Conservation (phyloP, 1,284 basidiomycete species). For the Microbotryum saponariae region DNA sequence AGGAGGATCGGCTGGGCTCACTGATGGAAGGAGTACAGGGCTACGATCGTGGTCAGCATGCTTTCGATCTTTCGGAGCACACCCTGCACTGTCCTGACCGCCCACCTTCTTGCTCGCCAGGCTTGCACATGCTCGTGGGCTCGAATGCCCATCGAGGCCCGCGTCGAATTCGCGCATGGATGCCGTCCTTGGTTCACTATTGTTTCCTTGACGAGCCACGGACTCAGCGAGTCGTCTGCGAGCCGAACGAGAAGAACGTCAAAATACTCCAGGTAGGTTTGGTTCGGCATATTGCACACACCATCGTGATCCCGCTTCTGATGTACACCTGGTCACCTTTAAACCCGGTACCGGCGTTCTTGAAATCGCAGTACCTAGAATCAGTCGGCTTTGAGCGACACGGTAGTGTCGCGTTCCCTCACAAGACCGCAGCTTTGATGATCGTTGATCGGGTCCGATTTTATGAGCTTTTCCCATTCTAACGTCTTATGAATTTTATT, state of each 20-base stretch:
- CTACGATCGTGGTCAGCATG: conserved; percentile 47
- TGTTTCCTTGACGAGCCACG: conserved; percentile 50
- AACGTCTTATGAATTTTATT: background rate
- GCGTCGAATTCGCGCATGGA: conserved; percentile 46
- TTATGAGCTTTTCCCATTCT: conserved; percentile 29
- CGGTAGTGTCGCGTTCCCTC: conserved; percentile 32
- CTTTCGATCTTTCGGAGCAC: conserved; percentile 17
- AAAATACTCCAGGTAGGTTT: conserved; percentile 28
- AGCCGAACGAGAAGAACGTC: conserved; percentile 43
- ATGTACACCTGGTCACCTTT: no score
- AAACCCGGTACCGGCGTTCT: no score
- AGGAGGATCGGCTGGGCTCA: conserved; percentile 41
- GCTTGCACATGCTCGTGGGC: conserved; percentile 35
- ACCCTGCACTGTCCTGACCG: conserved; percentile 41
- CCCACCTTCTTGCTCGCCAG: conserved; percentile 5
- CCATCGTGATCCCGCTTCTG: no score
- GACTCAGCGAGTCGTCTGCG: conserved; percentile 47
- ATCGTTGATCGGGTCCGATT: conserved; percentile 32
- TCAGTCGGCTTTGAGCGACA: conserved; percentile 32
- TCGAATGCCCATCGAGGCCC: conserved; percentile 29
- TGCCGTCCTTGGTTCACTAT: conserved; percentile 48
- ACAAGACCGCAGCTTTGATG: conserved; percentile 35
- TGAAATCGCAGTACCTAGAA: conserved; percentile 28
- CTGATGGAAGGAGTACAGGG: conserved; percentile 41
- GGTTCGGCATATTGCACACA: no score